Base-by-base conservation (phyloP, 75 land plant genomes). In the Ceratopteris richardii region DNA sequence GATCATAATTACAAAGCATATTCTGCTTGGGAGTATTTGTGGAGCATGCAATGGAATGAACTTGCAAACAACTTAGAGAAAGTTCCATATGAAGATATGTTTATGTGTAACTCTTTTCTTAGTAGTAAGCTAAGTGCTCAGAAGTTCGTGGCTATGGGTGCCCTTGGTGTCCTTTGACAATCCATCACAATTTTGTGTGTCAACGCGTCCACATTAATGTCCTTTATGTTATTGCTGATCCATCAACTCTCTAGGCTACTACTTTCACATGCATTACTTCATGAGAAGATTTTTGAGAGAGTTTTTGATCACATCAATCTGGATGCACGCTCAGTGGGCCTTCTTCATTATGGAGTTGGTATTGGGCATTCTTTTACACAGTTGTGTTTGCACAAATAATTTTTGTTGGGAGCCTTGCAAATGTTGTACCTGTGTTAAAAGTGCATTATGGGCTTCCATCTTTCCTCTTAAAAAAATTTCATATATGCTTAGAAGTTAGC, bases 121-220 rank as follows among this genome's bases (percentile, higher is more conserved):
- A n/a, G n/a, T n/a, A n/a, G n/a, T n/a, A n/a, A n/a, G n/a, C n/a
- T n/a, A n/a, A 3, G 9, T 33, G 37, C 37, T 33, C 7, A 33
- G 16, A 54, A 57, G 51, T 54, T 69, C 54, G 24, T 27, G 19
- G 56, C 90, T 12, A 74, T 74, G 78, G 77, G 55, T 44, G 85
- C 83, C 7, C 51, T 91, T 37, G 86, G 88, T 57, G 82, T 92
- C 39, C 48, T 88, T 51, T 70, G 85, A 24, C 89, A 92, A 64
- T 78, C 89, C 0, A 70, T 82, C 11, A 61, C 76, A 36, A 65
- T 88, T 41, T 69, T 92, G 6, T 73, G 97, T 19, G 65, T 57
- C 44, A 81, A 87, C 66, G 61, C 62, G 29, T 19, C 60, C 12
- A 51, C 62, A 0, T 77, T 91, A 39, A 37, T 76, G 61, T 0